These are phyloP conservation scores for Jaapia argillacea DNA, from an alignment of 768 basidiomycete genomes.

Conservation along the genomic window DNA sequence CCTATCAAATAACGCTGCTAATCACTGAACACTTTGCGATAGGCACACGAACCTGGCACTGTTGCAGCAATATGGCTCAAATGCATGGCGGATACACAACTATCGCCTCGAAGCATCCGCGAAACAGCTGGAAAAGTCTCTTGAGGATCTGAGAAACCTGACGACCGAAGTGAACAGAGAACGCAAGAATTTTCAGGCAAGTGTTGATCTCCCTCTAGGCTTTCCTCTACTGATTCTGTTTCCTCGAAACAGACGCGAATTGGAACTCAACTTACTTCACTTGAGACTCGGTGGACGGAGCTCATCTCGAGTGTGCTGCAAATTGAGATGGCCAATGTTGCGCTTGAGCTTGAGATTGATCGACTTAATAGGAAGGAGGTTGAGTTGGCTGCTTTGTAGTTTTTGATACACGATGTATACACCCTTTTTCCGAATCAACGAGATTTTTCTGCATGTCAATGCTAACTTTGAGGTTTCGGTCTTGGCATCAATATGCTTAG, in stretches of 20 bases:
- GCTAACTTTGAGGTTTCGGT: too few relatives aligned
- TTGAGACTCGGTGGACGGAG: constrained; percentile 91
- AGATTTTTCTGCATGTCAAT: too few relatives aligned
- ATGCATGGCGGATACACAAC: constrained; percentile 90
- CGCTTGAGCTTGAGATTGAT: constrained; percentile 74
- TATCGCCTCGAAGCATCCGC: constrained; percentile 74
- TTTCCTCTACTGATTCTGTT: constrained; percentile 1
- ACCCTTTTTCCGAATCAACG: too few relatives aligned
- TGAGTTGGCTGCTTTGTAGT: constrained; percentile 35
- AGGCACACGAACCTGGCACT: constrained; percentile 81
- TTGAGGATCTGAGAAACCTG: constrained; percentile 71
- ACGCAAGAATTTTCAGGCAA: constrained; percentile 78
- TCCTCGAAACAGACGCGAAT: constrained; percentile 48
- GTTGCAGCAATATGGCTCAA: constrained; percentile 78
- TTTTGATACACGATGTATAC: neutral
- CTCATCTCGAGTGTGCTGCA: constrained; percentile 84
- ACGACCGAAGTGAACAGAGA: constrained; percentile 84
- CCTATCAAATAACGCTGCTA: neutral
- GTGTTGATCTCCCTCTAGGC: constrained; percentile 8
- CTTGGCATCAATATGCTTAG: too few relatives aligned
- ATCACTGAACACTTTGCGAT: constrained; percentile 2
- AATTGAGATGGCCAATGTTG: constrained; percentile 91
- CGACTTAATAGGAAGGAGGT: constrained; percentile 47
- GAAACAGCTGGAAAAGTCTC: constrained; percentile 55
- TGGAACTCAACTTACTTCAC: constrained; percentile 67